Evolutionary conservation across 2,329 filamentous ascomycete species (phyloP).

Genomic region (Graphilbum sp.): DNA sequence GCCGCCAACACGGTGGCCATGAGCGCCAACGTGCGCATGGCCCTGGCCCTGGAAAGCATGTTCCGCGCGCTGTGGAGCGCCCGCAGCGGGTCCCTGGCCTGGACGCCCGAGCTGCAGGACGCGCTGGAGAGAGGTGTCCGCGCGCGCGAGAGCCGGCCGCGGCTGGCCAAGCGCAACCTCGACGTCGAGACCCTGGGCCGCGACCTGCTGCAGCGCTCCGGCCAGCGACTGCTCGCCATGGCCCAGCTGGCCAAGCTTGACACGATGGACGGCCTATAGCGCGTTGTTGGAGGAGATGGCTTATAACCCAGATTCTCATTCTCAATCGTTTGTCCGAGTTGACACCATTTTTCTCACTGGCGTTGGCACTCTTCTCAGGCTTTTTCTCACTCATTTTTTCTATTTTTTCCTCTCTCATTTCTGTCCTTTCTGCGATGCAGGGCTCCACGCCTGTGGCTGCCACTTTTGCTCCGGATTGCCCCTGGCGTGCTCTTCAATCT

Average conservation of each 20-base stretch:
- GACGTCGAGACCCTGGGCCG: conserved; percentile 23
- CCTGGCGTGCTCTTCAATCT: conserved; percentile 20
- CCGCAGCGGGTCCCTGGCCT: conserved; percentile 12
- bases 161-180: conserved; percentile 20
- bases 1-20: conserved; percentile 43
- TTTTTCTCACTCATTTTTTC: too few relatives aligned
- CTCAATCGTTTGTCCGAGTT: too few relatives aligned
- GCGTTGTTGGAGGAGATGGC: background rate
- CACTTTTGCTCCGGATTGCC: conserved; percentile 46
- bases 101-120: conserved; percentile 19
- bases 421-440: conserved; percentile 15
- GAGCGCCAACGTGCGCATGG: conserved; percentile 58
- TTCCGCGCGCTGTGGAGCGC: conserved; percentile 32
- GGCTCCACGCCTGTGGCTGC: conserved; percentile 47
- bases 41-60: conserved; percentile 49
- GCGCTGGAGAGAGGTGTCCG: conserved; percentile 29
- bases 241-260: conserved; percentile 18
- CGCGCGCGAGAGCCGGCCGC: conserved; percentile 31
- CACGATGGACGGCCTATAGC: conserved; percentile 1
- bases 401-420: too few relatives aligned
- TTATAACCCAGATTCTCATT: background rate
- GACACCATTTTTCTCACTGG: too few relatives aligned
- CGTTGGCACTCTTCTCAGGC: too few relatives aligned
- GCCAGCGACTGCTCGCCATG: conserved; percentile 24
- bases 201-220: conserved; percentile 26